Percentiles rank a stretch among this genome's conserved stretches.
These are phyloP conservation scores for Suillus discolor DNA, from an alignment of 768 basidiomycete species.

Conservation along the genomic window DNA sequence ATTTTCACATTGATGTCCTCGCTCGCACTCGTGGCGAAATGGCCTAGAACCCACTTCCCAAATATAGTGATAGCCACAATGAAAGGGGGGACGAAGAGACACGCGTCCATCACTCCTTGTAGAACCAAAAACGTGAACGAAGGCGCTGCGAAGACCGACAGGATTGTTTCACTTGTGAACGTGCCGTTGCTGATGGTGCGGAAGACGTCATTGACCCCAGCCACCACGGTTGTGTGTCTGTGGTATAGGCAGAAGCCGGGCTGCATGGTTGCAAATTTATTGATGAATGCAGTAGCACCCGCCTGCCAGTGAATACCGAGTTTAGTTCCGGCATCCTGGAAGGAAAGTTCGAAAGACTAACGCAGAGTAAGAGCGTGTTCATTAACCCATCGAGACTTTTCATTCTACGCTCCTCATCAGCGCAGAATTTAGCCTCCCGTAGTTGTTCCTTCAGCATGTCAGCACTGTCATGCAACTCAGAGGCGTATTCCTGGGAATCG, in stretches of 20 bases:
- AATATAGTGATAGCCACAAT: background rate
- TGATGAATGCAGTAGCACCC: background rate
- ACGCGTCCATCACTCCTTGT: conserved; percentile 5
- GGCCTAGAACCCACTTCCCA: conserved; percentile 2
- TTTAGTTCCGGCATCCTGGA: background rate
- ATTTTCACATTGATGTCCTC: background rate
- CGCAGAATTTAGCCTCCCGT: background rate
- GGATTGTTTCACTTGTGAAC: background rate
- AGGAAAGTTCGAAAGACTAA: background rate
- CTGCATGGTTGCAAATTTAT: background rate
- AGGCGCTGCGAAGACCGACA: conserved; percentile 5
- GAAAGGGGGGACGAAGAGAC: background rate
- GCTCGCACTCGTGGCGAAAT: background rate
- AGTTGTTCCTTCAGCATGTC: background rate
- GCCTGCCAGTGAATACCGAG: background rate
- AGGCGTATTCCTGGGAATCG: background rate
- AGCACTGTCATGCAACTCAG: background rate
- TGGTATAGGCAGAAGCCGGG: background rate
- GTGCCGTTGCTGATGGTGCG: background rate
- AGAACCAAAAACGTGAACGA: background rate
- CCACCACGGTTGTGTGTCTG: background rate
- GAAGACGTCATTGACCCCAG: conserved; percentile 1
- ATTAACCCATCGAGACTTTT: background rate
- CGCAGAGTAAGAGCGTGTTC: background rate
- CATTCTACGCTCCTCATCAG: conserved; percentile 2